Evolutionary conservation across 805 yeast species (phyloP), one percentile per base, ranked within the genome.

Genomic region (Nakazawaea populi): DNA sequence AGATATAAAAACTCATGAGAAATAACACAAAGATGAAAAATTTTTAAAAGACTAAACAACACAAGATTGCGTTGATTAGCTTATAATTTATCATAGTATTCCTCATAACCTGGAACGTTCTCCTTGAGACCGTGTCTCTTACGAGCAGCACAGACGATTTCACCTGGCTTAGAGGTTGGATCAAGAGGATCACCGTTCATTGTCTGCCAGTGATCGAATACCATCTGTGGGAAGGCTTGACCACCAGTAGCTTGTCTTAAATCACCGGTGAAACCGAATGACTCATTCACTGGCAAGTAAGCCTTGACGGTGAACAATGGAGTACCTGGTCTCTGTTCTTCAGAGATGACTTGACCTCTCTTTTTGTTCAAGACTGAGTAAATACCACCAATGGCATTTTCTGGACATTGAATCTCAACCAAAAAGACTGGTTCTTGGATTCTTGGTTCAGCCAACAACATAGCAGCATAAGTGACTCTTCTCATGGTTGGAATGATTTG

Each of bases 181-280:
- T 92, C 98, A 63, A 87, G 77, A 73, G 96, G 96, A 77, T 90
- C 94, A 76, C 97, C 96, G 64, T 72, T 70, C 82, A 94, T 79
- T 67, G 89, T 76, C 62, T 89, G 80, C 98, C 98, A 92, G 77
- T 92, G 99, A 77, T 94, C 98, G 79, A 92, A 94, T 76, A 94
- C 95, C 96, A 94, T 83, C 82, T 92, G 98, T 80, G 99, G 99
- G 99, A 92, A 92, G 76, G 99, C 99, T 85, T 92, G 99, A 78
- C 99, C 99, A 88, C 97, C 97, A 71, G 99, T 92, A 72, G 98
- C 97, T 82, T 92, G 97, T 85, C 99, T 89, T 73, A 92, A 87
- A 71, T 91, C 96, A 82, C 95, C 94, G 68, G 96, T 87, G 96
- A 92, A 92, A 87, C 99, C 99, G 87, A 94, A 92, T 54, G 99